Evolutionary conservation across 371 early-diverging fungal genomes (phyloP), one percentile per base, ranked within the genome.

Genomic region (Paramicrosporidium saccamoebae): DNA sequence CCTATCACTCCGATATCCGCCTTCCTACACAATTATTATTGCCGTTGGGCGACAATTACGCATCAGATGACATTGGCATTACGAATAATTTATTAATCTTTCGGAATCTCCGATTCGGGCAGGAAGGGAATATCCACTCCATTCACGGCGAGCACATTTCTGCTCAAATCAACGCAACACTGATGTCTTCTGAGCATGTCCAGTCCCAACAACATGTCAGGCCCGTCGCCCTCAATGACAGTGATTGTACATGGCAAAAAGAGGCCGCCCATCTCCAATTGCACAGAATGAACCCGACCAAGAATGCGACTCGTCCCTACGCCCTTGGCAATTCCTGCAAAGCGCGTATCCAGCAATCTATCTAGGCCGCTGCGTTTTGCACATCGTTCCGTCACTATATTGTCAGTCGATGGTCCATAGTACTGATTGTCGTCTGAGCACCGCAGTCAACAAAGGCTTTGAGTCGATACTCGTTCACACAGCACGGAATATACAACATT

Each of bases 1-100:
- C 97, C 97, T 43, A 95, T 86, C 36, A 97, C 68, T 45, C 94
- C 95, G 39, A 97, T 74, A 50, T 95, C 92, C 57, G 77, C 86
- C n/a, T n/a, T n/a, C n/a, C n/a, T n/a, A n/a, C n/a, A n/a, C n/a
- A n/a, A n/a, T n/a, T n/a, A n/a, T n/a, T n/a, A n/a, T n/a, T n/a
- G n/a, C n/a, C n/a, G n/a, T n/a, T n/a, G n/a, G n/a, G n/a, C n/a
- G n/a, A n/a, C n/a, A n/a, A n/a, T n/a, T n/a, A n/a, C n/a, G n/a
- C n/a, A n/a, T n/a, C n/a, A n/a, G n/a, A n/a, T n/a, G n/a, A n/a
- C n/a, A n/a, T n/a, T n/a, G n/a, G n/a, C n/a, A n/a, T n/a, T n/a
- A n/a, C n/a, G n/a, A n/a, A n/a, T n/a, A n/a, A n/a, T n/a, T n/a
- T n/a, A n/a, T n/a, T n/a, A n/a, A n/a, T n/a, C n/a, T 10, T 25